These are phyloP conservation scores for Phytophthora capsici DNA, from an alignment of 352 stramenopile species.

Conservation along the genomic window DNA sequence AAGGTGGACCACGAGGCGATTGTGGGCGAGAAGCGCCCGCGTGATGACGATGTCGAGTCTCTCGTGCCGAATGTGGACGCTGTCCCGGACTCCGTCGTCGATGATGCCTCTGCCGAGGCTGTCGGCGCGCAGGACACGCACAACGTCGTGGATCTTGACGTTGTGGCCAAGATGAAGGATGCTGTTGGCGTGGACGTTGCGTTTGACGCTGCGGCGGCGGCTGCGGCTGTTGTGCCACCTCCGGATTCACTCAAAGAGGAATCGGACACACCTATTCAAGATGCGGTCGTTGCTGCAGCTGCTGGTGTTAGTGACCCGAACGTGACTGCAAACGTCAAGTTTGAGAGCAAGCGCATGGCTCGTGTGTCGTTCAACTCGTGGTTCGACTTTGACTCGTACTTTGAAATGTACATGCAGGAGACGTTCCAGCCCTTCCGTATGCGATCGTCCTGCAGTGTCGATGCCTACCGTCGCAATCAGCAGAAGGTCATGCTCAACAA, in stretches of 20 bases:
- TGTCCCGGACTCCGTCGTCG: slow-evolving; percentile 1
- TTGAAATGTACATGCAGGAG: slow-evolving; percentile 90
- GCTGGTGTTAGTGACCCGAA: slow-evolving; percentile 29
- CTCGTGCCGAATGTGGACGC: slow-evolving; percentile 38
- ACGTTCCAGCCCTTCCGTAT: slow-evolving; percentile 89
- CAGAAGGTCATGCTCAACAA: slow-evolving; percentile 91
- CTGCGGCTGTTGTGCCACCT: slow-evolving; percentile 27
- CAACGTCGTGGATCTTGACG: slow-evolving; percentile 63
- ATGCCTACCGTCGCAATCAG: slow-evolving; percentile 85
- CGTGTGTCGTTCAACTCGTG: slow-evolving; percentile 88
- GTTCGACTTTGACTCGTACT: slow-evolving; percentile 89
- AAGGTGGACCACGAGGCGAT: slow-evolving; percentile 24
- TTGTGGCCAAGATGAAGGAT: slow-evolving; percentile 78
- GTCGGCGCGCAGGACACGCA: slow-evolving; percentile 48
- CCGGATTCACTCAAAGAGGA: slow-evolving; percentile 29
- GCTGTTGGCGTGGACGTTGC: slow-evolving; percentile 38
- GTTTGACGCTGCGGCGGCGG: slow-evolving; percentile 39
- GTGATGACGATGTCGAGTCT: slow-evolving; percentile 24
- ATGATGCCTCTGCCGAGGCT: slow-evolving; percentile 6
- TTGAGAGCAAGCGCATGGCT: slow-evolving; percentile 85
- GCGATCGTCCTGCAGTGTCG: slow-evolving; percentile 84
- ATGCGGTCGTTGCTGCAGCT: slow-evolving; percentile 25
- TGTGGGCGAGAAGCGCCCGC: slow-evolving; percentile 47
- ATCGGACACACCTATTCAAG: slow-evolving; percentile 31
- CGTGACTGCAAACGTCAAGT: slow-evolving; percentile 42